phyloP scores from a whole-genome alignment of 2,329 filamentous ascomycete genomes.

The Claviceps monticola region DNA sequence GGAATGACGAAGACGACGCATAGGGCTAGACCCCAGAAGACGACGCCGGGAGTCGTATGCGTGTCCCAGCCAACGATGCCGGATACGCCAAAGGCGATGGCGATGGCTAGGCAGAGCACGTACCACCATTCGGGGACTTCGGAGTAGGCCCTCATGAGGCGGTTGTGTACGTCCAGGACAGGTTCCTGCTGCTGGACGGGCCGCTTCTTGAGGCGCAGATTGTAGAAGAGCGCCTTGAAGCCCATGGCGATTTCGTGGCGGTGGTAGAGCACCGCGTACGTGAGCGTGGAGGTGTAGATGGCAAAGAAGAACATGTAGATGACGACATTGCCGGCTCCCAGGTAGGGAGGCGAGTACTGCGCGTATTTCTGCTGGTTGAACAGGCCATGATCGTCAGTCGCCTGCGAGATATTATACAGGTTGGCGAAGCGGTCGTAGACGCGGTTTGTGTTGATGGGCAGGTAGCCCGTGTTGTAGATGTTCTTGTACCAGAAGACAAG shows the following conservation, averaged over 20 bases:
- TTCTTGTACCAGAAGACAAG: conserved; percentile 45
- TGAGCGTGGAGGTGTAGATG: conserved; percentile 37
- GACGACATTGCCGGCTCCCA: conserved; percentile 34
- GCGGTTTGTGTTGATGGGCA: conserved; percentile 37
- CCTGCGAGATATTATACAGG: conserved; percentile 31
- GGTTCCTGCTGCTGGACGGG: conserved; percentile 16
- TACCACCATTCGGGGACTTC: conserved; percentile 45
- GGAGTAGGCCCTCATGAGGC: conserved; percentile 32
- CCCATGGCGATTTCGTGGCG: conserved; percentile 35
- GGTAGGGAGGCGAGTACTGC: conserved; percentile 36
- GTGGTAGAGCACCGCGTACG: conserved; percentile 37
- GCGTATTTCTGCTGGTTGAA: conserved; percentile 33
- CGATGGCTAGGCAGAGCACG: conserved; percentile 24
- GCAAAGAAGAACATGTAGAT: conserved; percentile 44
- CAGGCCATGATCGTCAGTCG: conserved; percentile 27
- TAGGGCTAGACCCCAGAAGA: conserved; percentile 36
- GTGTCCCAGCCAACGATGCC: conserved; percentile 36
- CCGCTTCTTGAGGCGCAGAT: conserved; percentile 28
- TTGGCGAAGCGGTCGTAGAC: conserved; percentile 35
- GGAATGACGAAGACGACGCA: conserved; percentile 38
- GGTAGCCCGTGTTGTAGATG: conserved; percentile 41
- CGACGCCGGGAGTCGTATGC: conserved; percentile 34
- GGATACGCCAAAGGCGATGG: conserved; percentile 31
- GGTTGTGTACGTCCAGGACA: conserved; percentile 32
- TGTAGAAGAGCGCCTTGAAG: conserved; percentile 32